Percentiles rank a stretch among this genome's conserved stretches.
Evolutionary conservation across 1,284 basidiomycete species (phyloP).

Genomic region (Austroboletus niveus): DNA sequence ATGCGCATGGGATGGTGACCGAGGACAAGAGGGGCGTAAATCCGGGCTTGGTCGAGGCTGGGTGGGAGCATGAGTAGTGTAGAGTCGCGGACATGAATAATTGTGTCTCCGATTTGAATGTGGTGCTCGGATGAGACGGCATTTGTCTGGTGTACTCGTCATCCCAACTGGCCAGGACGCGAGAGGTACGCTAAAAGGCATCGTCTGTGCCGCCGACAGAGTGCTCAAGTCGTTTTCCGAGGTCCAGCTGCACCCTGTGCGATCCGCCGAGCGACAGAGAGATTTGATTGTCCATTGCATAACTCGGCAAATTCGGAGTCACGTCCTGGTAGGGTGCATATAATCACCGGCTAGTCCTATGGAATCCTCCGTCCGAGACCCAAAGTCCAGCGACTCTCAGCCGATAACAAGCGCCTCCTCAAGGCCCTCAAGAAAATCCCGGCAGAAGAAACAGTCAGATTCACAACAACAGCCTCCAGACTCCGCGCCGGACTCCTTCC

Average conservation of each 20-base stretch:
- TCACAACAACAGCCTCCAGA: conserved; percentile 20
- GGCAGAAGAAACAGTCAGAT: conserved; percentile 47
- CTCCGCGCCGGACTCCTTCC: conserved; percentile 21
- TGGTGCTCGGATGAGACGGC: conserved; percentile 24
- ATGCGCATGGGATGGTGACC: conserved; percentile 51
- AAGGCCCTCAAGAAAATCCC: conserved; percentile 41
- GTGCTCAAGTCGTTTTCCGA: conserved; percentile 13
- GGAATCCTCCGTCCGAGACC: conserved; percentile 32
- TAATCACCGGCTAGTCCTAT: conserved; percentile 29
- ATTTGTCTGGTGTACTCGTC: conserved; percentile 24
- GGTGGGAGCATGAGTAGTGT: conserved; percentile 19
- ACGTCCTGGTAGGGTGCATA: conserved; percentile 12
- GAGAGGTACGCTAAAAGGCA: conserved; percentile 19
- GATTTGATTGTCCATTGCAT: conserved; percentile 16
- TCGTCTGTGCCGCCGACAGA: conserved; percentile 9
- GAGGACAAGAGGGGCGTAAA: conserved; percentile 70
- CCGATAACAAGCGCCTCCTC: conserved; percentile 37
- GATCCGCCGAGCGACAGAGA: conserved; percentile 10
- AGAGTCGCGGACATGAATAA: conserved; percentile 23
- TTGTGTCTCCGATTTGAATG: conserved; percentile 28
- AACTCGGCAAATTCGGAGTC: conserved; percentile 38
- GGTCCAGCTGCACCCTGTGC: conserved; percentile 5
- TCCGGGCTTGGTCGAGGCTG: conserved; percentile 44
- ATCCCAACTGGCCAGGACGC: conserved; percentile 10
- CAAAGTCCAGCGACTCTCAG: conserved; percentile 42